Percentiles rank a stretch among this genome's conserved stretches.
Conservation (phyloP, 768 basidiomycete species). For the Mrakia blollopis region DNA sequence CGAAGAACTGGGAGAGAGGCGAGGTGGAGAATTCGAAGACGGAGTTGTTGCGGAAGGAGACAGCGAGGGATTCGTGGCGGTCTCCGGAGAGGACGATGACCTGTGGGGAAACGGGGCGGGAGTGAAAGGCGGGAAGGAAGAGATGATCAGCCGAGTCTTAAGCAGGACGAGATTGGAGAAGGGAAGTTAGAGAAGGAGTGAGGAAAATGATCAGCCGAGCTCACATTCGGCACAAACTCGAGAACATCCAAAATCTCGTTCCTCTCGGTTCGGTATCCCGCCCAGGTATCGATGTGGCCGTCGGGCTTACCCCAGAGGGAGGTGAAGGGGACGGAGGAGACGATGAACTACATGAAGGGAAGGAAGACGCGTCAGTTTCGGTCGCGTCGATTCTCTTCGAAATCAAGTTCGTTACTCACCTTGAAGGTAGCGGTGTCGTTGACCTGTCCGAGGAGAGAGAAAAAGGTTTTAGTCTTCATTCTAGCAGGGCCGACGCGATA, state of each 20-base stretch:
- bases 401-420: not conserved
- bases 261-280: constrained; percentile 59
- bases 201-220: constrained; percentile 9
- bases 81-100: constrained; percentile 54
- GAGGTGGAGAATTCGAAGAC: constrained; percentile 64
- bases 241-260: constrained; percentile 55
- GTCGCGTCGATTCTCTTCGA: not conserved
- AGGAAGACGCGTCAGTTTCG: not conserved
- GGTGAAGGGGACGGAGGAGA: constrained; percentile 69
- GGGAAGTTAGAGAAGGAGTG: constrained; percentile 36
- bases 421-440: constrained; percentile 71
- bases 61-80: constrained; percentile 71
- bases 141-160: no score
- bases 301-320: constrained; percentile 61
- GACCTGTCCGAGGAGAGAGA: constrained; percentile 45
- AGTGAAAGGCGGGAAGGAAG: not conserved
- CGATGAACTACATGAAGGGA: constrained; percentile 51
- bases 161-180: not conserved
- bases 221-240: constrained; percentile 63
- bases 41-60: constrained; percentile 40
- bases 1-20: constrained; percentile 54
- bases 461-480: not conserved
- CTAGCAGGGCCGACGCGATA: no score
- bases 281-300: constrained; percentile 60
- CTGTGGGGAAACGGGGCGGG: not conserved